Evolutionary conservation across 2,329 filamentous ascomycete species (phyloP).

Genomic region (Tetracladium maxilliforme): DNA sequence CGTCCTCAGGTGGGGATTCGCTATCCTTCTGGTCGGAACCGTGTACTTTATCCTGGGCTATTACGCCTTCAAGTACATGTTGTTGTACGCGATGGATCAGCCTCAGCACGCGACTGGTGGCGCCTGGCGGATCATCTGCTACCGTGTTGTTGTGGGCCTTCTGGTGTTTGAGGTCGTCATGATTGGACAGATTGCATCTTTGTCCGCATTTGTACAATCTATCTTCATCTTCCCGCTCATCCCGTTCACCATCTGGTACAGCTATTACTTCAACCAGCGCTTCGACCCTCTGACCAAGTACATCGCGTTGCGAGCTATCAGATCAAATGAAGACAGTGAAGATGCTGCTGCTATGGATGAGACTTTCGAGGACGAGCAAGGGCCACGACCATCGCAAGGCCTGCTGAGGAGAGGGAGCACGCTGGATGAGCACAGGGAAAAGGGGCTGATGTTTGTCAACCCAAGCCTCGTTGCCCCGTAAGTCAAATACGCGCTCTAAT

Average conservation of each 20-base stretch:
- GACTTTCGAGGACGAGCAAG: slow-evolving; percentile 20
- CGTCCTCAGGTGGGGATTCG: slow-evolving; percentile 64
- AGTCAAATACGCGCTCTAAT: slow-evolving; percentile 18
- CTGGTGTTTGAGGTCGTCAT: slow-evolving; percentile 85
- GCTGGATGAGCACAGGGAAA: slow-evolving; percentile 58
- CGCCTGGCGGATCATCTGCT: slow-evolving; percentile 94
- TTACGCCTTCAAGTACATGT: slow-evolving; percentile 92
- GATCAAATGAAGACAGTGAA: too few relatives aligned
- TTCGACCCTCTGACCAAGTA: slow-evolving; percentile 86
- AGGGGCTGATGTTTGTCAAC: slow-evolving; percentile 58
- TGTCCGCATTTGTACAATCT: slow-evolving; percentile 58
- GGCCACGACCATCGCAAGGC: slow-evolving; percentile 9
- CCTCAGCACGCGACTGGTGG: slow-evolving; percentile 85
- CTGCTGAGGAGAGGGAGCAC: slow-evolving; percentile 31
- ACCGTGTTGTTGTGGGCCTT: slow-evolving; percentile 74
- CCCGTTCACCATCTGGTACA: slow-evolving; percentile 75
- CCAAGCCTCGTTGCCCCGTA: slow-evolving; percentile 57
- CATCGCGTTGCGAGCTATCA: slow-evolving; percentile 80
- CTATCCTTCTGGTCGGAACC: slow-evolving; percentile 69
- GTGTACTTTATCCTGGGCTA: slow-evolving; percentile 74
- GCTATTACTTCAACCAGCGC: slow-evolving; percentile 62
- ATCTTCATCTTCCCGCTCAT: slow-evolving; percentile 63
- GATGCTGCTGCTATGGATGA: slow-evolving; percentile 30
- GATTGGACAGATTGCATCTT: slow-evolving; percentile 69
- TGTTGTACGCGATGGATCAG: slow-evolving; percentile 97